phyloP scores from a whole-genome alignment of 2,329 filamentous ascomycete species.

The Colletotrichum plurivorum region DNA sequence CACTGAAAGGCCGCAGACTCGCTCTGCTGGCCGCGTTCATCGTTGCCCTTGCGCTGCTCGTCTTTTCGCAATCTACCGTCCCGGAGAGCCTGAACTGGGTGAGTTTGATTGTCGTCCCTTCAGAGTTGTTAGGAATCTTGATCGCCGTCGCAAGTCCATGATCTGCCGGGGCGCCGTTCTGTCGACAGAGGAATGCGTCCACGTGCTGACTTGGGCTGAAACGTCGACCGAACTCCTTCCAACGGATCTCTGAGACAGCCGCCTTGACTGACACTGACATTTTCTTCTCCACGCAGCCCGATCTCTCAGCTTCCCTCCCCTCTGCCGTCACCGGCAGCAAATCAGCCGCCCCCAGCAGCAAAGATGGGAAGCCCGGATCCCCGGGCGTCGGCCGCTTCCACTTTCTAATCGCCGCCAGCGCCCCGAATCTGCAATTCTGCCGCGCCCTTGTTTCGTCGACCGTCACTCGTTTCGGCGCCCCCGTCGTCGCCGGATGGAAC shows the following conservation, averaged over 20 bases:
- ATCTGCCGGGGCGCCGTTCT: background rate
- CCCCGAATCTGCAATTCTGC: conserved; percentile 54
- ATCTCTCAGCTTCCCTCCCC: conserved; percentile 37
- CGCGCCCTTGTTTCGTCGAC: conserved; percentile 55
- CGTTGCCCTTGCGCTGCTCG: conserved; percentile 22
- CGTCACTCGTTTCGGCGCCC: conserved; percentile 54
- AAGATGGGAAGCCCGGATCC: conserved; percentile 19
- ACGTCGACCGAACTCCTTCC: conserved; percentile 30
- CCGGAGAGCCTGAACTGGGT: conserved; percentile 39
- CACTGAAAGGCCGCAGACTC: conserved; percentile 39
- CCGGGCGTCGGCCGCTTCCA: conserved; percentile 47
- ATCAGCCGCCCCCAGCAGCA: conserved; percentile 22
- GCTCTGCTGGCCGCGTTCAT: conserved; percentile 34
- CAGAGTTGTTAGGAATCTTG: background rate
- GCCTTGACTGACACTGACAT: conserved; percentile 31
- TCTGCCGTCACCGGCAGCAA: conserved; percentile 27
- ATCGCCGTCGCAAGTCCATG: conserved; percentile 19
- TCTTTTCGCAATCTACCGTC: conserved; percentile 38
- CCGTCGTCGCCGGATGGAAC: conserved; percentile 56
- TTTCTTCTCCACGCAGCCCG: conserved; percentile 30
- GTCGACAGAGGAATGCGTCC: conserved; percentile 19
- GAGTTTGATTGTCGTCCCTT: conserved; percentile 28
- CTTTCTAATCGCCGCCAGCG: conserved; percentile 55
- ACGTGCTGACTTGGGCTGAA: conserved; percentile 33
- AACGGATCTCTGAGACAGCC: conserved; percentile 23